Conservation (phyloP, 768 basidiomycete species). For the Boletus pseudopeckii region DNA sequence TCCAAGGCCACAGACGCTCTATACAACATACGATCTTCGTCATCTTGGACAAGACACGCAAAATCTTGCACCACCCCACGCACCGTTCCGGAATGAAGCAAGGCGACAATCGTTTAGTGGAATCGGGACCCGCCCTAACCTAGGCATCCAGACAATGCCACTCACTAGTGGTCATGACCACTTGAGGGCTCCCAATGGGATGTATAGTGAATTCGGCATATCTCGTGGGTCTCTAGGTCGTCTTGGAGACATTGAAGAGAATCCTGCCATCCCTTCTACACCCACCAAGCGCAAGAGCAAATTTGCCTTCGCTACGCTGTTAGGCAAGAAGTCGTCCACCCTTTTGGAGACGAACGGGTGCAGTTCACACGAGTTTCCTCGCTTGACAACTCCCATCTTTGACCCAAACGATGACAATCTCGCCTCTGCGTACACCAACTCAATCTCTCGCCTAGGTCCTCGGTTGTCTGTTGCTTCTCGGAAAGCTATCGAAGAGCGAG, state of each 20-base stretch:
- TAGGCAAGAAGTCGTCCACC: constrained; percentile 52
- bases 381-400: constrained; percentile 40
- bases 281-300: constrained; percentile 66
- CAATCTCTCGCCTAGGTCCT: constrained; percentile 46
- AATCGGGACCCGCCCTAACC: constrained; percentile 52
- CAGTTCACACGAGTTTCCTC: constrained; percentile 46
- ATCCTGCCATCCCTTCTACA: constrained; percentile 28
- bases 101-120: constrained; percentile 80
- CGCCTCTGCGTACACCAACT: constrained; percentile 45
- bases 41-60: constrained; percentile 41
- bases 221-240: constrained; percentile 57
- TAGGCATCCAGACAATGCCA: constrained; percentile 52
- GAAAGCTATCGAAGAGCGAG: constrained; percentile 72
- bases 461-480: constrained; percentile 64
- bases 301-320: constrained; percentile 63
- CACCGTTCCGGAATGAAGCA: constrained; percentile 58
- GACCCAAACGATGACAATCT: constrained; percentile 49
- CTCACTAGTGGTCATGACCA: constrained; percentile 34
- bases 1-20: constrained; percentile 61
- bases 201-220: constrained; percentile 73
- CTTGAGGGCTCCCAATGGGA: constrained; percentile 31
- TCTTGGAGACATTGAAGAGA: constrained; percentile 31
- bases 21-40: constrained; percentile 56
- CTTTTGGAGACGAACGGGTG: constrained; percentile 32
- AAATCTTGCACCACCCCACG: constrained; percentile 59